Conservation (phyloP, 768 basidiomycete genomes). For the Suillus alpinus region DNA sequence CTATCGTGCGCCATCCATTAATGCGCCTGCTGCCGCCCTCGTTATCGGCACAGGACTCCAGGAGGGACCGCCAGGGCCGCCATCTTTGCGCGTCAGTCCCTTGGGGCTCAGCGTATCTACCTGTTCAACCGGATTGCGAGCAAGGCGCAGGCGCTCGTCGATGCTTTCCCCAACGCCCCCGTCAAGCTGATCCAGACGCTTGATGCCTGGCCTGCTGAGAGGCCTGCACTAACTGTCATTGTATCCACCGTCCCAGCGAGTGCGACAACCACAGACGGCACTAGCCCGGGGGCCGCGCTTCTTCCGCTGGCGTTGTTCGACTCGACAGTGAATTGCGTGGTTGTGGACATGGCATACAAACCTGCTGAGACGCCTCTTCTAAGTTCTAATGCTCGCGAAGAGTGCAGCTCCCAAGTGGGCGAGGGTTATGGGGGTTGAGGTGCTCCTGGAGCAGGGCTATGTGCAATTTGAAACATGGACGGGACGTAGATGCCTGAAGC, state of each 20-base stretch:
- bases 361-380: constrained; percentile 84
- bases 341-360: constrained; percentile 94
- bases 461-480: constrained; percentile 86
- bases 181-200: constrained; percentile 62
- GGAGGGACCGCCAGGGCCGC: constrained; percentile 95
- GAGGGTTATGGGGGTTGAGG: constrained; percentile 75
- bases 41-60: constrained; percentile 93
- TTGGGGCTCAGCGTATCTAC: constrained; percentile 72
- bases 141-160: constrained; percentile 70
- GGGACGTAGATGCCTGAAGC: constrained; percentile 55
- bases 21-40: constrained; percentile 50
- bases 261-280: constrained; percentile 44
- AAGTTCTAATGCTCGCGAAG: constrained; percentile 64
- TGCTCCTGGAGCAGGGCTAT: constrained; percentile 87
- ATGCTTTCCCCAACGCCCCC: constrained; percentile 62
- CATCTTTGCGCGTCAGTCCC: constrained; percentile 76
- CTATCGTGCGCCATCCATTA: constrained; percentile 36
- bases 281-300: constrained; percentile 36
- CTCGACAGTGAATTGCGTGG: constrained; percentile 61
- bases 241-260: constrained; percentile 86
- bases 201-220: constrained; percentile 44
- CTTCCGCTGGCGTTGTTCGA: constrained; percentile 59
- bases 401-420: constrained; percentile 53
- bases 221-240: constrained; percentile 63
- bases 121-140: constrained; percentile 80